Conservation (phyloP, 768 basidiomycete genomes). For the Xanthoconium stramineum region DNA sequence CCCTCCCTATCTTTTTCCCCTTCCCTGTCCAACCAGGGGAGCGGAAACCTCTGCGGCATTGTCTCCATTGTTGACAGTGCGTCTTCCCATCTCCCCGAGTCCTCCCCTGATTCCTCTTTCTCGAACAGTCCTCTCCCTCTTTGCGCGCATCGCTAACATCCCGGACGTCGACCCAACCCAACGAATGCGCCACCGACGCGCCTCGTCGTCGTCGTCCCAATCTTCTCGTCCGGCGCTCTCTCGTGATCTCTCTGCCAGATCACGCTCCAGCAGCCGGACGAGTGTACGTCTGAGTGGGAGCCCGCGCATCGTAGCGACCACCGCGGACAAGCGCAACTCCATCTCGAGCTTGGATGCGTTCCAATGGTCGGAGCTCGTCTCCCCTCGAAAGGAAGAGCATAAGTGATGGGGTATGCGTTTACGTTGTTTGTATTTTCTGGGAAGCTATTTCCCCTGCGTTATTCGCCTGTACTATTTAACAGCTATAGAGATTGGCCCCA, state of each 20-base stretch:
- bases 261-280: slow-evolving; percentile 43
- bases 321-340: slow-evolving; percentile 29
- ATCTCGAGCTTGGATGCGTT: slow-evolving; percentile 31
- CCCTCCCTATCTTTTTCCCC: slow-evolving; percentile 49
- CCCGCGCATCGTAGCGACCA: slow-evolving; percentile 32
- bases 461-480: slow-evolving; percentile 8
- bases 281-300: slow-evolving; percentile 33
- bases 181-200: slow-evolving; percentile 77
- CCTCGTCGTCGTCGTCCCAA: slow-evolving; percentile 67
- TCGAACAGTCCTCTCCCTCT: slow-evolving; percentile 66
- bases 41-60: slow-evolving; percentile 60
- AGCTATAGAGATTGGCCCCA: background rate
- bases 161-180: slow-evolving; percentile 71
- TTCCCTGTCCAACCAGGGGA: slow-evolving; percentile 34
- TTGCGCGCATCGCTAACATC: slow-evolving; percentile 72
- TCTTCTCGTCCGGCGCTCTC: slow-evolving; percentile 42
- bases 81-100: slow-evolving; percentile 18
- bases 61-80: slow-evolving; percentile 80
- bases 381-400: slow-evolving; percentile 30
- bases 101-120: background rate
- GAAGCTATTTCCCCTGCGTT: background rate
- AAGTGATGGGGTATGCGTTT: slow-evolving; percentile 3
- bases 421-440: background rate
- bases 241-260: slow-evolving; percentile 35
- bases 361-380: slow-evolving; percentile 33